Base-by-base conservation (phyloP, 371 early-diverging fungal species). In the Furculomyces boomerangus region DNA sequence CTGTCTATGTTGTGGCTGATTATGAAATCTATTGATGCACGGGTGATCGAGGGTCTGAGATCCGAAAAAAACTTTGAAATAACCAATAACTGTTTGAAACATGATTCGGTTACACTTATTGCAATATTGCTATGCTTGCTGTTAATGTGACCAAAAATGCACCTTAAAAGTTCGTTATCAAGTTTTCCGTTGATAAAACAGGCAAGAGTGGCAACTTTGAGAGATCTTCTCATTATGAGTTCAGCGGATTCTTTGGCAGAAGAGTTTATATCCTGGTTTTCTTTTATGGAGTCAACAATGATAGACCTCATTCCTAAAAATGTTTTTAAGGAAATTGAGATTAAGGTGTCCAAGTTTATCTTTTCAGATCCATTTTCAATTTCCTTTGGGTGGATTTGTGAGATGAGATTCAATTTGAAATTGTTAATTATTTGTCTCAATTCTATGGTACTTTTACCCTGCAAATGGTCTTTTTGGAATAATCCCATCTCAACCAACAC, bases 1-100 rank as follows among this genome's bases (percentile, higher is more conserved):
- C 20, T 47, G 14, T 27, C 41, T 10, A n/a, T 43, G 5, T 8
- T 5, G 44, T 58, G 64, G 7, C 37, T 50, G 24, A 64, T 61
- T 26, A 68, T 43, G 52, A 66, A 67, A 27, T 47, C 43, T 3
- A 50, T 51, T 10, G 44, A 39, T 0, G 56, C 65, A 0, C 50
- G 8, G 0, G 48, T 20, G 10, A 51, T 51, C 25, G 57, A 44
- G 29, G 44, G 45, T 28, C 66, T 52, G 35, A 59, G 61, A 26
- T 31, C 37, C n/a, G 53, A 27, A 35, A 67, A 67, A 40, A 61
- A 68, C 3, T 53, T 53, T 1, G 68, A 51, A 3, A 57, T 32
- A 14, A 55, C 50, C 8, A 30, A 52, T 27, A 67, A 56, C 29
- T 66, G 61, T 31, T 67, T 59, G 48, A 67, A 60, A 39, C 65